Conservation (phyloP, 148 eudicot genomes). For the Hydrangea macrophylla region DNA sequence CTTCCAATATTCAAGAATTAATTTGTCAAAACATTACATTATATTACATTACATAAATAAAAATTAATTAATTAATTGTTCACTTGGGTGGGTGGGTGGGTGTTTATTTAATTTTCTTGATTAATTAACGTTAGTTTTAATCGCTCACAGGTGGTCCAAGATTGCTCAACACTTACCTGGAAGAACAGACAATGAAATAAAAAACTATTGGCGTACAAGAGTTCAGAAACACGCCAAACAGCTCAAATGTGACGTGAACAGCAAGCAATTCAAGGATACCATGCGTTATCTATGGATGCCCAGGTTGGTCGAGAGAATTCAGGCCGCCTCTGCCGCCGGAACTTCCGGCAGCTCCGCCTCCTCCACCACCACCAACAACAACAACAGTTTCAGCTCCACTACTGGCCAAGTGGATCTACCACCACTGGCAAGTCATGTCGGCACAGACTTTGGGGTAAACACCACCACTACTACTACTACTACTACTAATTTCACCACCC, state of each 20-base stretch:
- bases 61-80: too few species aligned
- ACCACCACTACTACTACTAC: too few species aligned
- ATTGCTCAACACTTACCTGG: constrained; percentile 60
- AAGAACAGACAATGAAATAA: constrained; percentile 64
- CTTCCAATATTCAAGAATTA: too few species aligned
- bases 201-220: constrained; percentile 67
- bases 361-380: too few species aligned
- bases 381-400: background rate
- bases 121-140: background rate
- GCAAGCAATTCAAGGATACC: constrained; percentile 56
- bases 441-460: too few species aligned
- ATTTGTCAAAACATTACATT: too few species aligned
- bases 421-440: too few species aligned
- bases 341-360: background rate
- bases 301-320: constrained; percentile 70
- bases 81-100: too few species aligned
- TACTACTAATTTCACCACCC: constrained; percentile 38
- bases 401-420: constrained; percentile 24
- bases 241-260: constrained; percentile 55
- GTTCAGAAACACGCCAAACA: constrained; percentile 62
- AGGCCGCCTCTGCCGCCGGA: constrained; percentile 52
- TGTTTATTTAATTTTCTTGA: too few species aligned
- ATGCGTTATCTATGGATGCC: constrained; percentile 63
- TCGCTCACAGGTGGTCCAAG: constrained; percentile 56
- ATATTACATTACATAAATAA: background rate